Evolutionary conservation across 1,284 basidiomycete species (phyloP), one percentile per base, ranked within the genome.

Genomic region (Heimioporus punctisporus): DNA sequence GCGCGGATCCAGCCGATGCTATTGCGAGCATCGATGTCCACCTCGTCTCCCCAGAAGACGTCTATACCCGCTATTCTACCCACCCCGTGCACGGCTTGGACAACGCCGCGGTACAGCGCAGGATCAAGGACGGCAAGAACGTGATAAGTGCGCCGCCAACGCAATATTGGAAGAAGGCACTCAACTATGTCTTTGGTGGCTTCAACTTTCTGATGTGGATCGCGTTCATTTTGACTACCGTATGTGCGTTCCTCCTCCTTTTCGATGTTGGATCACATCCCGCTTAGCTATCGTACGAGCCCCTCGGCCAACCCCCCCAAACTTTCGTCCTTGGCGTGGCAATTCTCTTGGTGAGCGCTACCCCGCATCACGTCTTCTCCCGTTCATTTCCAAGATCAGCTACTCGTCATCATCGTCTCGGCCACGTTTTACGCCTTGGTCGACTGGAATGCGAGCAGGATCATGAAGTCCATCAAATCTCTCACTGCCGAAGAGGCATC

Each of bases 1-100:
- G 48, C 59, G 21, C 54, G 2, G 75, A 75, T 54, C 72, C 76
- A 1, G 71, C 72, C 4, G 63, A 70, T 42, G 74, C 69, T 14
- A 74, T 77, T 30, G 72, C 75, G 31, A 65, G 70, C 51, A 54
- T 84, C 55, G 34, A 37, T 19, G 34, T 37, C 15, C 34, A 37
- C n/a, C 34, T 37, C 9, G n/a, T 37, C 34, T 17, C 34, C 15
- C 34, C 34, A 19, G 34, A 37, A 19, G 34, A 37, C 15, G 34
- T 19, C 15, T 37, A 37, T 19, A 37, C 34, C 34, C 34, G 34
- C n/a, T 37, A 37, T 37, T 37, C 34, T 37, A 37, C 34, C 7
- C 34, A 37, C 34, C 34, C n/a, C 34, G 34, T 37, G 34, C 34
- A 37, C n/a, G 34, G 34, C 34, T 37, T 37, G 34, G 34, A 37